Evolutionary conservation across 2,329 filamentous ascomycete species (phyloP).

Genomic region (Volutella citrinella): DNA sequence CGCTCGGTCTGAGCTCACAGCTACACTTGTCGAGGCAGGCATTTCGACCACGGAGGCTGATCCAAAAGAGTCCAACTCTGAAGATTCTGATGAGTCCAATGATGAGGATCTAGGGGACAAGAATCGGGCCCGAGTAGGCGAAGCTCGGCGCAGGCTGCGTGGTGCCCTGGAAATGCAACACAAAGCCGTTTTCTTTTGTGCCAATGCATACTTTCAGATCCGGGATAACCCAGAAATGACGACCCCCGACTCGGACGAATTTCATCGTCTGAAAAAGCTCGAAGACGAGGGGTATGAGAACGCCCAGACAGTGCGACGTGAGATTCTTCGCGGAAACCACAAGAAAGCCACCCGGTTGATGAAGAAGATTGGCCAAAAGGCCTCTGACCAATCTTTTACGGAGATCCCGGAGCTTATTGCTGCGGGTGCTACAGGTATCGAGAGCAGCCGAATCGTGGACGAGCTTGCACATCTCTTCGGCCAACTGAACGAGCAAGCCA

Average conservation of each 20-base stretch:
- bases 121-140: slow-evolving; percentile 44
- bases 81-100: slow-evolving; percentile 31
- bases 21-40: slow-evolving; percentile 37
- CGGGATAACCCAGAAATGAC: slow-evolving; percentile 67
- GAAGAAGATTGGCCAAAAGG: slow-evolving; percentile 54
- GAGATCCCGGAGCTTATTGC: slow-evolving; percentile 58
- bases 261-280: slow-evolving; percentile 60
- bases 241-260: slow-evolving; percentile 63
- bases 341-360: slow-evolving; percentile 50
- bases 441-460: slow-evolving; percentile 65
- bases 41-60: slow-evolving; percentile 1
- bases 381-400: slow-evolving; percentile 53
- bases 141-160: slow-evolving; percentile 63
- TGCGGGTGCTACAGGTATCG: slow-evolving; percentile 61
- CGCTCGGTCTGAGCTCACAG: slow-evolving; percentile 59
- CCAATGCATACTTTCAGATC: slow-evolving; percentile 80
- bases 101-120: slow-evolving; percentile 35
- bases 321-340: slow-evolving; percentile 63
- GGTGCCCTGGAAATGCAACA: slow-evolving; percentile 77
- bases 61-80: slow-evolving; percentile 8
- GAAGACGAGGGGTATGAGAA: slow-evolving; percentile 73
- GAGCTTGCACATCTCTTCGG: slow-evolving; percentile 63
- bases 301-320: slow-evolving; percentile 74
- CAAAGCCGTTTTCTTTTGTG: slow-evolving; percentile 78
- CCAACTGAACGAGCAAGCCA: slow-evolving; percentile 69